Percentiles rank a stretch among this genome's conserved stretches.
Conservation (phyloP, 805 yeast genomes). For the Nakazawaea ambrosiae region DNA sequence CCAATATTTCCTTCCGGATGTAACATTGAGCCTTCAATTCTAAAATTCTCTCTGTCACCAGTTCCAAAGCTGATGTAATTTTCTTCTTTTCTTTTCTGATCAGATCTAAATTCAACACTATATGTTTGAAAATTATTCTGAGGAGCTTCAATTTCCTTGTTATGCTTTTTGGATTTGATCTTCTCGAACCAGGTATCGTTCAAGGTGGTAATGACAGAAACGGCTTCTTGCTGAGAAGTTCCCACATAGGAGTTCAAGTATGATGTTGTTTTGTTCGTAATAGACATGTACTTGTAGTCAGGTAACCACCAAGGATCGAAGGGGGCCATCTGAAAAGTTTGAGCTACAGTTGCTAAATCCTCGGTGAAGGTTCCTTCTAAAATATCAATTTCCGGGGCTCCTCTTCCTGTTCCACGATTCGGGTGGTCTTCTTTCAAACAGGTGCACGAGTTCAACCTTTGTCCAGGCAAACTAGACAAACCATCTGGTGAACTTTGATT, state of each 20-base stretch:
- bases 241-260: conserved; percentile 32
- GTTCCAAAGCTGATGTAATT: conserved; percentile 30
- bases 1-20: conserved; percentile 49
- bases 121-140: conserved; percentile 23
- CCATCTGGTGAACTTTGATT: conserved; percentile 82
- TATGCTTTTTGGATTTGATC: neutral
- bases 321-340: conserved; percentile 36
- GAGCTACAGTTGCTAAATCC: conserved; percentile 20
- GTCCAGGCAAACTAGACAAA: conserved; percentile 71
- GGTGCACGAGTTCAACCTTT: conserved; percentile 61
- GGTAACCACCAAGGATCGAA: conserved; percentile 37
- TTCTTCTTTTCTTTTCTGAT: conserved; percentile 15
- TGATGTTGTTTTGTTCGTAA: conserved; percentile 23
- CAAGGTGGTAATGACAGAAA: conserved; percentile 28
- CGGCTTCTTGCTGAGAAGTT: conserved; percentile 32
- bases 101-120: conserved; percentile 29
- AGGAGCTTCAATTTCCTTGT: conserved; percentile 3
- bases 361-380: conserved; percentile 47
- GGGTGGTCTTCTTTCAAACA: conserved; percentile 78
- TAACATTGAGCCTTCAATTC: conserved; percentile 25
- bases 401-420: conserved; percentile 72
- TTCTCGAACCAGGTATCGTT: conserved; percentile 30
- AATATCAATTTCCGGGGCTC: conserved; percentile 86
- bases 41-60: conserved; percentile 23
- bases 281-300: conserved; percentile 27